Conservation (phyloP, 2,329 filamentous ascomycete genomes). For the Arthrobotrys megalospora region DNA sequence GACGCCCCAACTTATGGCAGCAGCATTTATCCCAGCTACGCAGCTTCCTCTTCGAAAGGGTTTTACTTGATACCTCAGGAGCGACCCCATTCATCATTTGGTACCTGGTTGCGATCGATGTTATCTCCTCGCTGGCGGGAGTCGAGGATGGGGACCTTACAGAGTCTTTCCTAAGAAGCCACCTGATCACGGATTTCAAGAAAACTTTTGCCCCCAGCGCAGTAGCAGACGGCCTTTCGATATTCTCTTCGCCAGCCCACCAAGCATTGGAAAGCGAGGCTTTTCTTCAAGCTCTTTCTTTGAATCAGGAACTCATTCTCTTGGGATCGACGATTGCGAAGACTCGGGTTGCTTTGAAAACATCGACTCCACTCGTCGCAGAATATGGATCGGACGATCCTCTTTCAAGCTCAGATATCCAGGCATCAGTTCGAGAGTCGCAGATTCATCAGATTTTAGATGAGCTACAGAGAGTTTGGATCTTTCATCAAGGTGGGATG, state of each 20-base stretch:
- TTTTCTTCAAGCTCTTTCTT: slow-evolving; percentile 60
- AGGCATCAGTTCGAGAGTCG: slow-evolving; percentile 48
- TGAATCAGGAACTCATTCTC: slow-evolving; percentile 63
- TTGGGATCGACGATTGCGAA: slow-evolving; percentile 61
- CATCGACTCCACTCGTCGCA: slow-evolving; percentile 49
- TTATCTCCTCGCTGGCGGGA: slow-evolving; percentile 73
- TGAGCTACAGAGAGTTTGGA: slow-evolving; percentile 50
- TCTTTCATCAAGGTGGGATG: slow-evolving; percentile 57
- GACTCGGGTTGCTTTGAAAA: slow-evolving; percentile 45
- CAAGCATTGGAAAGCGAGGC: slow-evolving; percentile 67
- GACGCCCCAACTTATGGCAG: slow-evolving; percentile 71
- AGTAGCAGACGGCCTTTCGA: slow-evolving; percentile 63
- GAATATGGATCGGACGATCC: slow-evolving; percentile 61
- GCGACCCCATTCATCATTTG: slow-evolving; percentile 72
- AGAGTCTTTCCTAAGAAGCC: slow-evolving; percentile 69
- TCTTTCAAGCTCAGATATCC: slow-evolving; percentile 42
- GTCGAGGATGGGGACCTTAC: slow-evolving; percentile 71
- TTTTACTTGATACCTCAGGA: slow-evolving; percentile 69
- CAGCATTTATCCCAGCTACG: slow-evolving; percentile 72
- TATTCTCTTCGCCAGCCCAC: slow-evolving; percentile 66
- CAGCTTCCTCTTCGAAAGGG: slow-evolving; percentile 70
- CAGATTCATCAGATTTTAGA: slow-evolving; percentile 54
- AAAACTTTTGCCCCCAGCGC: slow-evolving; percentile 52
- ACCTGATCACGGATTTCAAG: slow-evolving; percentile 69
- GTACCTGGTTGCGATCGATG: slow-evolving; percentile 72